Evolutionary conservation across 352 stramenopile species (phyloP).

Genomic region (Elongisporangium undulatum): DNA sequence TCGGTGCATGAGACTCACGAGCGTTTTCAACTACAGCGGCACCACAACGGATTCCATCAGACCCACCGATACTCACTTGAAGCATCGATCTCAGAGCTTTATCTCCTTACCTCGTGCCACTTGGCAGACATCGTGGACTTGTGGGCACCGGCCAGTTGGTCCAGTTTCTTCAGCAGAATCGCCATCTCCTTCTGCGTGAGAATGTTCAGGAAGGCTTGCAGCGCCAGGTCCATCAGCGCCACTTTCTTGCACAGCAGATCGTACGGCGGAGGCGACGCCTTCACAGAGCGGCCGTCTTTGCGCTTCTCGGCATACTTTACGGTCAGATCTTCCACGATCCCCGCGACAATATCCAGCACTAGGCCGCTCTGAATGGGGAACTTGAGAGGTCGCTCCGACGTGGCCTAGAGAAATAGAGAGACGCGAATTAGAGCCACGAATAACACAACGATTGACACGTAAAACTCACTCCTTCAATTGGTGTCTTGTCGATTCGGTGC

Average conservation of each 20-base stretch:
- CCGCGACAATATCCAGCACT: conserved; percentile 75
- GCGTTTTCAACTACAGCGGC: conserved; percentile 56
- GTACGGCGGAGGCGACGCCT: conserved; percentile 41
- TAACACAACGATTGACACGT: neutral
- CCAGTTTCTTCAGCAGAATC: conserved; percentile 66
- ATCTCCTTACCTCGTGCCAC: conserved; percentile 63
- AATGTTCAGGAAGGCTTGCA: conserved; percentile 76
- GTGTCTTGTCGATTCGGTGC: conserved; percentile 65
- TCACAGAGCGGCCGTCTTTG: conserved; percentile 26
- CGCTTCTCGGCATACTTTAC: conserved; percentile 59
- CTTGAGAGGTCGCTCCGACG: conserved; percentile 67
- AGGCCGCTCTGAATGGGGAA: conserved; percentile 75
- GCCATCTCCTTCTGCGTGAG: conserved; percentile 65
- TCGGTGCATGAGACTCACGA: conserved; percentile 79
- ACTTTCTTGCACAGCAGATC: conserved; percentile 81
- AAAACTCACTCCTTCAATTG: conserved; percentile 35
- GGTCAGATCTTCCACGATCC: conserved; percentile 77
- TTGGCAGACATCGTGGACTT: conserved; percentile 80
- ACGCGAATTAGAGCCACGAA: conserved; percentile 4
- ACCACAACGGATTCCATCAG: neutral
- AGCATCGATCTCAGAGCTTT: too few species aligned
- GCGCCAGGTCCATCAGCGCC: conserved; percentile 74
- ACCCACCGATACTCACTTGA: too few species aligned
- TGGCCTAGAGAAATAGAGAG: conserved; percentile 10
- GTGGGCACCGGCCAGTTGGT: conserved; percentile 60